A percentile compares a stretch with the other conserved stretches of the same genome.
These are phyloP conservation scores for Aristolochia fimbriata DNA, from an alignment of 164 flowering plant genomes.

Conservation along the genomic window DNA sequence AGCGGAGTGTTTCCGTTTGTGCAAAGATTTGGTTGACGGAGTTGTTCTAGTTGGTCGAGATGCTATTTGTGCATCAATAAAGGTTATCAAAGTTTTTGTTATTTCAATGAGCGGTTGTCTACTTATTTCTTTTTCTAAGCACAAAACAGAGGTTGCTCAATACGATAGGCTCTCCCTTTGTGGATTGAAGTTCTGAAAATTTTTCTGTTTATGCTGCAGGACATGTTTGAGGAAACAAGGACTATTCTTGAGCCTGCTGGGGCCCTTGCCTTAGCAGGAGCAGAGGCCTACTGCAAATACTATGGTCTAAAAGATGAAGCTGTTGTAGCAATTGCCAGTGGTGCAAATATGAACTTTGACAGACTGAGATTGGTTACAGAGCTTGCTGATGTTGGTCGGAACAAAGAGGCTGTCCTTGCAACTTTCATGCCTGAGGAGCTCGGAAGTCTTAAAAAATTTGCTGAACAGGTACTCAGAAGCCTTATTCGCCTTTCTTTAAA, in stretches of 20 bases:
- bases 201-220: conserved; percentile 31
- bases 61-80: conserved; percentile 98
- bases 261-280: conserved; percentile 96
- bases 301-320: conserved; percentile 73
- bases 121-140: not conserved
- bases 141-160: too few species aligned
- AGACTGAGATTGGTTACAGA: conserved; percentile 87
- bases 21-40: conserved; percentile 87
- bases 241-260: conserved; percentile 98
- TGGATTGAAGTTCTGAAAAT: too few species aligned
- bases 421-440: conserved; percentile 76
- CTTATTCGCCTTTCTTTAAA: too few species aligned
- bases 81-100: conserved; percentile 33
- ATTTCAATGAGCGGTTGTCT: too few species aligned
- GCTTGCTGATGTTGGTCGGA: conserved; percentile 94
- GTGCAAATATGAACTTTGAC: conserved; percentile 98
- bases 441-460: conserved; percentile 71
- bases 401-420: conserved; percentile 87
- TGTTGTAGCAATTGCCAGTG: conserved; percentile 84
- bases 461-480: conserved; percentile 41
- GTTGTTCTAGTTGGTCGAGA: conserved; percentile 96
- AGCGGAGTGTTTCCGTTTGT: conserved; percentile 81
- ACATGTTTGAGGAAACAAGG: conserved; percentile 98
- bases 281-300: conserved; percentile 97
- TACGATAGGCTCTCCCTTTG: too few species aligned